Base-by-base conservation (phyloP, 805 yeast genomes). In the Candida tibetensis region DNA sequence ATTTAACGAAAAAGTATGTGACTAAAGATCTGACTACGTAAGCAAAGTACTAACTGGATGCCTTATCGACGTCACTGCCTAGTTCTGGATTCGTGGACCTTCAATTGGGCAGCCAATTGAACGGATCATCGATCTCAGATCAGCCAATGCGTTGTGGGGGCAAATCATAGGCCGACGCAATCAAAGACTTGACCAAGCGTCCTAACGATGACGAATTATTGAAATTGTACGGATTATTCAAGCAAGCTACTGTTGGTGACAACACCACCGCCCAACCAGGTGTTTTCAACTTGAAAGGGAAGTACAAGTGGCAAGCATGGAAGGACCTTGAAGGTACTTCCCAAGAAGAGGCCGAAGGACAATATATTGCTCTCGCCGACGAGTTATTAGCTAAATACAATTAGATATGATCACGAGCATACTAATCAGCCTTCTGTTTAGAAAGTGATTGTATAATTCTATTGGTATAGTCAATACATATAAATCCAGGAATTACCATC, bases 261-360 rank as follows among this genome's bases (percentile, higher is more conserved):
- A 88, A 88, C 77, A 65, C 63, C 49, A 85, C 95, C 45, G 71
- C 75, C 39, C 86, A 87, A 71, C 99, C 99, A 38, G 93, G 96
- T 47, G 68, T 85, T 42, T 87, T 93, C 64, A 95, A 89, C 69
- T 76, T 93, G 71, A 88, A 85, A 72, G 97, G 91, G 52, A 89
- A 95, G 69, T 85, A 86, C 78, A 93, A 93, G 76, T 93, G 98
- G 98, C 91, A 90, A 60, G 77, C 98, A 6, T 93, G 98, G 98
- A 82, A 82, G 55, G 81, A 80, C 53, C 71, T 82, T 57, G 84
- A 85, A 71, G 99, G 99, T 41, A 77, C 77, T 44, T 66, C 88
- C 28, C 85, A 85, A 66, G 95, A 79, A 52, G 97, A 88, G 25
- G 99, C 99, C 44, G 98, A 91, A 74, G 47, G 74, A 52, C 74